Base-by-base conservation (phyloP, 495 filamentous ascomycete species). In the Talaromyces stipitatus region DNA sequence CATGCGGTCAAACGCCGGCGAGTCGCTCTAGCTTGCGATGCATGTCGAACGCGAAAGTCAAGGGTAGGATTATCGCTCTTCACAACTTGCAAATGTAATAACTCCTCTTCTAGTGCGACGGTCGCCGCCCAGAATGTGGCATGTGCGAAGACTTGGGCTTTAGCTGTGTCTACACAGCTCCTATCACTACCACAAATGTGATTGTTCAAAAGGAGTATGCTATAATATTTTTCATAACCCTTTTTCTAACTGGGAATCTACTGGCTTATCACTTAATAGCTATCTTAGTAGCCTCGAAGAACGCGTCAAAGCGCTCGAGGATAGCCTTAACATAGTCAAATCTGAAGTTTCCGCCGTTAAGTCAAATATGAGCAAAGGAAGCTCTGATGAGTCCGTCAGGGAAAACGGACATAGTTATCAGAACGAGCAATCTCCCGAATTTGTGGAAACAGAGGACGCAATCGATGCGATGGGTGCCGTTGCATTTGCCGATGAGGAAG, bases 31-130 rank as follows among this genome's bases (percentile, higher is more conserved):
- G 77, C 77, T 33, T 79, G 77, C 51, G 68, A 72, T 58, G 64
- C 73, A n/a, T 80, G 77, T 29, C 62, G 77, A 32, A 66, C 62
- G 8, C 67, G 77, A 16, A 80, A 80, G 50, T 77, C 77, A 30
- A 69, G 74, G 58, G 73, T 76, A 62, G 24, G 43, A 53, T 30
- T 28, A 14, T 30, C 20, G 4, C 9, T 7, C 9, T 14, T 30
- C 45, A 16, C 33, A 29, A 1, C 9, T 14, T 51, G 20, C 18
- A 20, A 23, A 26, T 18, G 20, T 32, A 48, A 22, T 22, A 18
- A 32, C 46, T 41, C 4, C 3, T 56, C 11, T 29, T 28, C 12
- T 41, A 76, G 62, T 80, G 77, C 45, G 75, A 79, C 62, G 74
- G 77, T n/a, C 57, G 55, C 12, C 64, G 75, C n/a, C 77, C 77